These are phyloP conservation scores for Asterophora parasitica DNA, from an alignment of 768 basidiomycete genomes.

Conservation along the genomic window DNA sequence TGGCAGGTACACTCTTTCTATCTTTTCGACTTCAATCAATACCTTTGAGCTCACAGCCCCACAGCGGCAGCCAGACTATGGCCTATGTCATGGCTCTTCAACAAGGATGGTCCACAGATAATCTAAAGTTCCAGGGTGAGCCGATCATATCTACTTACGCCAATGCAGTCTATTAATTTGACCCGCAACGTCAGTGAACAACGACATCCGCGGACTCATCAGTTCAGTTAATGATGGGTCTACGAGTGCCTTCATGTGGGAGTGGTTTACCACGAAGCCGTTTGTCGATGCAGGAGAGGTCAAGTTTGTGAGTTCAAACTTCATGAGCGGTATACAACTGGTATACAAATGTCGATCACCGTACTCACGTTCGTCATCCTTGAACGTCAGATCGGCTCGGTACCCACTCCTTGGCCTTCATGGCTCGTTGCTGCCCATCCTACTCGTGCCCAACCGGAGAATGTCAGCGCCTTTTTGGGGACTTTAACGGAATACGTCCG, in stretches of 20 bases:
- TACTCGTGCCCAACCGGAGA: constrained; percentile 46
- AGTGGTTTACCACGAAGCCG: constrained; percentile 79
- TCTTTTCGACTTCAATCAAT: too few species aligned
- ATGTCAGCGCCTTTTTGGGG: constrained; percentile 56
- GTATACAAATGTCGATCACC: too few species aligned
- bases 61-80: constrained; percentile 89
- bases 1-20: constrained; percentile 57
- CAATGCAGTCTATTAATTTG: not conserved
- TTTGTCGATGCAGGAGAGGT: constrained; percentile 75
- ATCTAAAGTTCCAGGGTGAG: constrained; percentile 68
- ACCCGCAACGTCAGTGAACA: constrained; percentile 50
- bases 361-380: too few species aligned
- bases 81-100: constrained; percentile 91
- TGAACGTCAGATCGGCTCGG: constrained; percentile 64
- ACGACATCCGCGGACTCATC: constrained; percentile 77
- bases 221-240: constrained; percentile 84
- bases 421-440: constrained; percentile 92
- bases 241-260: constrained; percentile 93
- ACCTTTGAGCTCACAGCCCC: not conserved
- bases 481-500: constrained; percentile 61
- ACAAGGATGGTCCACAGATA: constrained; percentile 68
- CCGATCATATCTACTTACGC: not conserved
- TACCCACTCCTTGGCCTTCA: constrained; percentile 94
- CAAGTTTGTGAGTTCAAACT: constrained; percentile 72
- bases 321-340: too few species aligned